Percentiles rank a stretch among this genome's conserved stretches.
Evolutionary conservation across 2,329 filamentous ascomycete species (phyloP).

Genomic region (Nemania serpens): DNA sequence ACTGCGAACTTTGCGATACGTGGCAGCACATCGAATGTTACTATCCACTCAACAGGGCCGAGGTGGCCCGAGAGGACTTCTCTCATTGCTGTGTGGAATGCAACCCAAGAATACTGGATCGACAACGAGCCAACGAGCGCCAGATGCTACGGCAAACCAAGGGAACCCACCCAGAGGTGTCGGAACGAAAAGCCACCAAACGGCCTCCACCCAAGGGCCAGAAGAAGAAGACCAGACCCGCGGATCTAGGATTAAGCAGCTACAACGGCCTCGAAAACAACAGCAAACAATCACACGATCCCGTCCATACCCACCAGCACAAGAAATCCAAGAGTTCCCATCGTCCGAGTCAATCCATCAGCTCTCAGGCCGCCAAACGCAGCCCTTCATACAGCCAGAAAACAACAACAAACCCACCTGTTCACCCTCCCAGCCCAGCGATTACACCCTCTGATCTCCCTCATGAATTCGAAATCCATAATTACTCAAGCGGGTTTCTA

Average conservation of each 20-base stretch:
- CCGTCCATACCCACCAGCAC: conserved; percentile 58
- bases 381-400: conserved; percentile 68
- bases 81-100: conserved; percentile 91
- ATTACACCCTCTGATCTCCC: conserved; percentile 72
- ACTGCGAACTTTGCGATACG: conserved; percentile 92
- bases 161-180: conserved; percentile 48
- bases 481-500: conserved; percentile 77
- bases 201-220: conserved; percentile 76
- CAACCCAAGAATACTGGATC: conserved; percentile 75
- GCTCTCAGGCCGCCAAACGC: conserved; percentile 68
- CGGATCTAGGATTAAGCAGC: conserved; percentile 69
- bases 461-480: conserved; percentile 66
- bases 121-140: conserved; percentile 74
- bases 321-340: conserved; percentile 87
- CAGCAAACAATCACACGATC: conserved; percentile 52
- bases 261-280: conserved; percentile 63
- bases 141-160: conserved; percentile 63
- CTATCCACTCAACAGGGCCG: conserved; percentile 74
- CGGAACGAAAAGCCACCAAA: conserved; percentile 67
- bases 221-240: conserved; percentile 85
- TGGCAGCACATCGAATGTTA: conserved; percentile 99
- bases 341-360: conserved; percentile 75
- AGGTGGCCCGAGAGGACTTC: conserved; percentile 72
- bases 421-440: conserved; percentile 73
- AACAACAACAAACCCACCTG: conserved; percentile 60